These are phyloP conservation scores for Tagetes patula DNA, from an alignment of 129 eudicot genomes.

Conservation along the genomic window DNA sequence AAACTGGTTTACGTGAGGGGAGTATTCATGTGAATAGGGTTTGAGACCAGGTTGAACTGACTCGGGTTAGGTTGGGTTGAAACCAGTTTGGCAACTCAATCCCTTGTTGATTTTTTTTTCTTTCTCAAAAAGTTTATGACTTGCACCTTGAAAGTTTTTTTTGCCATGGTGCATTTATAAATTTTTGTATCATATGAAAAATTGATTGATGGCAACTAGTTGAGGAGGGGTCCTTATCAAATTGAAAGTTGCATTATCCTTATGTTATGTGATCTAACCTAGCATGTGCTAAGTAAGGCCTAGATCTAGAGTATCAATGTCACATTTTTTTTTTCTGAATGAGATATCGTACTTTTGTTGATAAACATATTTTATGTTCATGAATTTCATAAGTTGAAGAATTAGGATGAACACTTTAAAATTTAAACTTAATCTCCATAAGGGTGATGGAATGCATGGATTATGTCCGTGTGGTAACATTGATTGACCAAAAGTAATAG, in stretches of 20 bases:
- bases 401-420: not conserved
- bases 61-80: too few relatives aligned
- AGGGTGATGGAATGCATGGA: not conserved
- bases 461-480: too few relatives aligned
- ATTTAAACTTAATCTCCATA: not conserved
- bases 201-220: slow-evolving; percentile 38
- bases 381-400: slow-evolving; percentile 19
- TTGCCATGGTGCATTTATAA: too few relatives aligned
- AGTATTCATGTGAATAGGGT: too few relatives aligned
- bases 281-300: slow-evolving; percentile 26
- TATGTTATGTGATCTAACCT: slow-evolving; percentile 26
- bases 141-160: too few relatives aligned
- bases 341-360: slow-evolving; percentile 1
- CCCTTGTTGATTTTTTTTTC: too few relatives aligned
- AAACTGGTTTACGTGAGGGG: too few relatives aligned
- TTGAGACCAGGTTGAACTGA: too few relatives aligned
- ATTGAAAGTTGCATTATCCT: slow-evolving; percentile 14
- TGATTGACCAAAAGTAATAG: too few relatives aligned
- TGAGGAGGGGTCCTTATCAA: slow-evolving; percentile 21
- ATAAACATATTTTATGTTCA: slow-evolving; percentile 6
- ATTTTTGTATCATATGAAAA: not conserved
- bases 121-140: too few relatives aligned
- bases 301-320: slow-evolving; percentile 21
- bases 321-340: not conserved
- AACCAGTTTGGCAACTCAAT: too few relatives aligned